phyloP scores from a whole-genome alignment of 306 rosid genomes.

The Acacia crassicarpa region DNA sequence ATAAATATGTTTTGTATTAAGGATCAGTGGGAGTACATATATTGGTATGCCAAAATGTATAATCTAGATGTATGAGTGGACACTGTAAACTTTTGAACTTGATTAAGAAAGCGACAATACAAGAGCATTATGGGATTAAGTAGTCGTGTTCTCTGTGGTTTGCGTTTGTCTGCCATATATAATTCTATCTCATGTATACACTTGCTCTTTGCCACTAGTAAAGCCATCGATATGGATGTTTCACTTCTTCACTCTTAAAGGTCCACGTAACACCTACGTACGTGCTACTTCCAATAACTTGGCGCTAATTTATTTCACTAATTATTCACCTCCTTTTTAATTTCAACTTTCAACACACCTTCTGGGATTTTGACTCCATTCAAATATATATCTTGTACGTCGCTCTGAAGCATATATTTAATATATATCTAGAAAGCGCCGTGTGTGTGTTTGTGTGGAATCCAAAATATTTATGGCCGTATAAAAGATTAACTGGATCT shows the following conservation, averaged over 20 bases:
- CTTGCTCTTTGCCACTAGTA: constrained; percentile 2
- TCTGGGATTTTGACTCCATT: background rate
- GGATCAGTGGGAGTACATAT: no score
- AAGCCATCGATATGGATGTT: constrained; percentile 26
- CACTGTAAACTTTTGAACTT: background rate
- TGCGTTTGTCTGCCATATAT: background rate
- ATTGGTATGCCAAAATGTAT: no score
- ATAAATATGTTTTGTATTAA: no score
- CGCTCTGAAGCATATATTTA: background rate
- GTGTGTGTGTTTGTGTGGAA: background rate
- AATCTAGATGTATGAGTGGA: background rate
- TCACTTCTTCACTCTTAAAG: background rate
- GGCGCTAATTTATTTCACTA: background rate
- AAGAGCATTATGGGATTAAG: background rate
- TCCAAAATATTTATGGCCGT: background rate
- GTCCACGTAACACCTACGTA: background rate
- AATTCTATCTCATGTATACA: background rate
- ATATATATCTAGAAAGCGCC: background rate
- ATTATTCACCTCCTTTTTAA: background rate
- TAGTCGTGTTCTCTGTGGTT: background rate
- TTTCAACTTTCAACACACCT: background rate
- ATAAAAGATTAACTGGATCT: background rate
- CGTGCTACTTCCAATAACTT: background rate
- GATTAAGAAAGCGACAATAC: constrained; percentile 6
- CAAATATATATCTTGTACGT: background rate